phyloP scores from a whole-genome alignment of 2,329 filamentous ascomycete species.

The Incumbomyces lentus region DNA sequence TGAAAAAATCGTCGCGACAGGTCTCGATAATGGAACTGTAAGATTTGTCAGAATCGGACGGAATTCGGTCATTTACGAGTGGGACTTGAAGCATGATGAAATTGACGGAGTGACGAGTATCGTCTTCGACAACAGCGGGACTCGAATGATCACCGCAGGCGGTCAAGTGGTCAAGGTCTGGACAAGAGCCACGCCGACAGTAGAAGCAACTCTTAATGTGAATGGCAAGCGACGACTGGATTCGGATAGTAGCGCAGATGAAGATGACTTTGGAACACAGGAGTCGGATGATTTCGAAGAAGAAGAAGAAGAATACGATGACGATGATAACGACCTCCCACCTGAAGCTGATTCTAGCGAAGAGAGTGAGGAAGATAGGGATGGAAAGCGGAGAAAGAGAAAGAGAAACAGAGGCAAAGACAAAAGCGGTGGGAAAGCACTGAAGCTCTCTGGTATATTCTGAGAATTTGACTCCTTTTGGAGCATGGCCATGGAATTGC shows the following conservation, averaged over 20 bases:
- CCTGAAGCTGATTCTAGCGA: conserved; percentile 24
- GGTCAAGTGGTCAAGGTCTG: conserved; percentile 82
- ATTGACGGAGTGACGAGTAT: conserved; percentile 74
- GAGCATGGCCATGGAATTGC: not conserved
- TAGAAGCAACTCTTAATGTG: not conserved
- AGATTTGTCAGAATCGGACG: conserved; percentile 64
- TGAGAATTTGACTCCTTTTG: not conserved
- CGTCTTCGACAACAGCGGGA: conserved; percentile 57
- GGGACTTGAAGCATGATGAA: conserved; percentile 63
- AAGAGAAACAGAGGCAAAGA: conserved; percentile 37
- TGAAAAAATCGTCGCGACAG: conserved; percentile 51
- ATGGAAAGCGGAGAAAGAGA: conserved; percentile 36
- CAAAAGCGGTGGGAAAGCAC: conserved; percentile 20
- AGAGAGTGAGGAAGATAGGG: conserved; percentile 41
- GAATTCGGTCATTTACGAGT: conserved; percentile 59
- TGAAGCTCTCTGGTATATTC: conserved; percentile 14
- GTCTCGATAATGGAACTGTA: conserved; percentile 69
- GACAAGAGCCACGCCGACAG: conserved; percentile 48
- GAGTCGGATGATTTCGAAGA: conserved; percentile 34
- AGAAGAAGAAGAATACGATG: conserved; percentile 24
- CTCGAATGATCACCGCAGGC: conserved; percentile 81
- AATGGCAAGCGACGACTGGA: conserved; percentile 32
- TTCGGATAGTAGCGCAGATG: conserved; percentile 31
- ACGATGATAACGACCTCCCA: conserved; percentile 3
- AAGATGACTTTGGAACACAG: conserved; percentile 37